These are phyloP conservation scores for Pichia sp. DNA, from an alignment of 1,139 yeast species.

Conservation along the genomic window DNA sequence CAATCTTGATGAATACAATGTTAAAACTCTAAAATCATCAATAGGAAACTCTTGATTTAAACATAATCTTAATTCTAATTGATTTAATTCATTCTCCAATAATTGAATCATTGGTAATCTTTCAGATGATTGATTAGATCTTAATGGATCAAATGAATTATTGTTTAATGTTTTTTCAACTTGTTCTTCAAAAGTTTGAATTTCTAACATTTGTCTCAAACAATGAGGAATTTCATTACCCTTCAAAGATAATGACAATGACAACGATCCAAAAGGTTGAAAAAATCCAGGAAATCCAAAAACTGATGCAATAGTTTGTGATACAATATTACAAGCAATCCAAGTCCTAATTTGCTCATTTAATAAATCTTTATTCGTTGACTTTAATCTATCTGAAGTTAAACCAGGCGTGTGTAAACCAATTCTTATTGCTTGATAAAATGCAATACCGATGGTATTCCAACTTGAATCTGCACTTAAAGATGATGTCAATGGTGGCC, in stretches of 20 bases:
- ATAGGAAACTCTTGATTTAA: constrained; percentile 32
- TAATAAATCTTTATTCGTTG: constrained; percentile 39
- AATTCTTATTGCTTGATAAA: constrained; percentile 84
- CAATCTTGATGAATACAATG: constrained; percentile 65
- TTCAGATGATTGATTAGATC: constrained; percentile 61
- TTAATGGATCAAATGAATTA: constrained; percentile 62
- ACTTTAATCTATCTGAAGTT: constrained; percentile 40
- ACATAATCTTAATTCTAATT: constrained; percentile 51
- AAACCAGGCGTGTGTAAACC: constrained; percentile 80
- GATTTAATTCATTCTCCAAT: constrained; percentile 65
- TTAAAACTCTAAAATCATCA: constrained; percentile 66
- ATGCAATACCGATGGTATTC: constrained; percentile 89
- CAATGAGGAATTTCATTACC: constrained; percentile 47
- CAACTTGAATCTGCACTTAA: constrained; percentile 93
- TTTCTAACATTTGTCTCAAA: constrained; percentile 68
- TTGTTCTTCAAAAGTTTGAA: constrained; percentile 82
- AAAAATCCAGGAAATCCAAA: constrained; percentile 94
- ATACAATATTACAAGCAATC: constrained; percentile 86
- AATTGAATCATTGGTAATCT: constrained; percentile 69
- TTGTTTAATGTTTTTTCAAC: constrained; percentile 72
- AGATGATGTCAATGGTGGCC: constrained; percentile 96
- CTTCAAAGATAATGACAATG: constrained; percentile 40
- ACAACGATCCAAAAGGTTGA: constrained; percentile 69
- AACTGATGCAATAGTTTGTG: constrained; percentile 84
- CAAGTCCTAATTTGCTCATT: constrained; percentile 84